phyloP scores from a whole-genome alignment of 768 basidiomycete genomes.

The Russula emetica region DNA sequence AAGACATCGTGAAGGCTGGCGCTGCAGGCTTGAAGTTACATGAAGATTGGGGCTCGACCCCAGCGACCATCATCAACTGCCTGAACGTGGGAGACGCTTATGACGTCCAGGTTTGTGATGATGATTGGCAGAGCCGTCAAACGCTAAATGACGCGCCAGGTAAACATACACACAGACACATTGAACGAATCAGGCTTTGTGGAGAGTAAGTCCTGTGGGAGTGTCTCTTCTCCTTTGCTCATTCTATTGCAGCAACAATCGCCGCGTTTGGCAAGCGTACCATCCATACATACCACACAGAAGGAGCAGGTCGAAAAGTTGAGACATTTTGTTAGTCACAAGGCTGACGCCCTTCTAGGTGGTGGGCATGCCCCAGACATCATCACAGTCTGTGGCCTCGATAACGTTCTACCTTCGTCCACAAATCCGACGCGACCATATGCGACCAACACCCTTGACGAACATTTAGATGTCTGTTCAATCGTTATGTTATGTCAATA shows the following conservation, averaged over 20 bases:
- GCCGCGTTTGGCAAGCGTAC: slow-evolving; percentile 84
- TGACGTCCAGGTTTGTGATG: slow-evolving; percentile 76
- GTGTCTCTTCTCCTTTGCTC: neutral
- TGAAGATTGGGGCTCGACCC: slow-evolving; percentile 96
- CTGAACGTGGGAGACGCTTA: slow-evolving; percentile 83
- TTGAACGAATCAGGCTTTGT: slow-evolving; percentile 97
- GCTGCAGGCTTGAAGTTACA: slow-evolving; percentile 91
- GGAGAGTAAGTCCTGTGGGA: slow-evolving; percentile 56
- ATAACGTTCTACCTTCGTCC: slow-evolving; percentile 91
- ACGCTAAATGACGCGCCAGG: slow-evolving; percentile 37
- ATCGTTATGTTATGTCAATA: neutral
- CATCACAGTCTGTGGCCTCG: slow-evolving; percentile 88
- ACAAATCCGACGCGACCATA: slow-evolving; percentile 97
- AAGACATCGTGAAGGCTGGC: slow-evolving; percentile 79
- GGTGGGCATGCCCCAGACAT: slow-evolving; percentile 98
- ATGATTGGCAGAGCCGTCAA: neutral
- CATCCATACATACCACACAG: slow-evolving; percentile 96
- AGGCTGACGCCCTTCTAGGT: slow-evolving; percentile 40
- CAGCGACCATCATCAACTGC: slow-evolving; percentile 69
- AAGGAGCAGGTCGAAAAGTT: slow-evolving; percentile 70
- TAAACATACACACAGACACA: slow-evolving; percentile 96
- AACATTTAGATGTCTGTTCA: slow-evolving; percentile 84
- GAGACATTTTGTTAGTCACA: neutral
- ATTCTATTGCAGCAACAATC: slow-evolving; percentile 62
- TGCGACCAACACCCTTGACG: slow-evolving; percentile 86